Evolutionary conservation across 129 eudicot species (phyloP), one percentile per base, ranked within the genome.

Genomic region (Deinandra increscens): DNA sequence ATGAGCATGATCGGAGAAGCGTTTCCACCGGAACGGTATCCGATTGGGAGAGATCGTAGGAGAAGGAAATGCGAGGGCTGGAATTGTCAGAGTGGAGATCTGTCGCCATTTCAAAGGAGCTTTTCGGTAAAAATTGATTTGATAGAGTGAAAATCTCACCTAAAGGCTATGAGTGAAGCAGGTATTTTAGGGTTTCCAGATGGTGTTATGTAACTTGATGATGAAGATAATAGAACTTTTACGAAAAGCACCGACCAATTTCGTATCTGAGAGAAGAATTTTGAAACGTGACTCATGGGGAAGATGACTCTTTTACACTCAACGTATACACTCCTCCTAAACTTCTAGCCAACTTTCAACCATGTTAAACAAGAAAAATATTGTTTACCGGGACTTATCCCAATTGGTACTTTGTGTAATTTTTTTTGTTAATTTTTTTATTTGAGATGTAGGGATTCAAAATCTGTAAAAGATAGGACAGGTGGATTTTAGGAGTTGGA

Each of bases 61-160:
- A 91, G 76, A 91, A 91, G 0, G 97, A 91, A 55, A 91, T 84
- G 2, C 97, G 79, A 14, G 97, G 97, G 53, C 97, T 64, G 31
- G 87, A 48, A 33, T 77, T 80, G 2, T 88, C 95, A 0, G 86
- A 72, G 60, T 67, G 80, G 33, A 87, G 73, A 66, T 91, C 93
- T 13, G 86, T 61, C 7, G 88, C 85, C 97, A 91, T 88, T 70
- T 64, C 3, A 29, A 1, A 0, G 4, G 17, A 3, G 15, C 14
- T 56, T 70, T 51, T 71, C 0, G 42, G 5, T 0, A 1, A 41
- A 19, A 7, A 37, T 7, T 41, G 58, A 51, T 15, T 49, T 49
- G 22, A 43, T 43, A 2, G 49, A 43, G 9, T 8, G 2, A 42
- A 14, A 10, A 43, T 10, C 3, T 1, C 2, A 43, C 5, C 12